These are phyloP conservation scores for Panus rudis DNA, from an alignment of 768 basidiomycete species.

Conservation along the genomic window DNA sequence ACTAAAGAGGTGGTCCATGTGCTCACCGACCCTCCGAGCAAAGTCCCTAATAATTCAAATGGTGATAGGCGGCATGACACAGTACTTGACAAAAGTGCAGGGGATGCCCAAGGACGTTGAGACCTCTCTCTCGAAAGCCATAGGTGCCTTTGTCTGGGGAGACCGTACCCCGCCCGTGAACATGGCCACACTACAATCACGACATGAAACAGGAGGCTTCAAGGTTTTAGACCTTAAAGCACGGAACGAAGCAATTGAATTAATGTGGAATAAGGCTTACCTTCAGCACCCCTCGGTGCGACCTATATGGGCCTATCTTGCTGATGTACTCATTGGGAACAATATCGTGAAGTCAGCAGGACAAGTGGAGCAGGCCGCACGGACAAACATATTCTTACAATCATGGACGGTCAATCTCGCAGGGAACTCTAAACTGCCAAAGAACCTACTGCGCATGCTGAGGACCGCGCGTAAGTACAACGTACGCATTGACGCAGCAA, in stretches of 20 bases:
- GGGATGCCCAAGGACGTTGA: constrained; percentile 21
- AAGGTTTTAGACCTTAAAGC: constrained; percentile 7
- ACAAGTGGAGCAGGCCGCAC: fast-evolving
- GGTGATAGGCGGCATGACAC: constrained; percentile 13
- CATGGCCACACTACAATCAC: not conserved
- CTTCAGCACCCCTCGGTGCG: not conserved
- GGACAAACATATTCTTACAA: constrained; percentile 8
- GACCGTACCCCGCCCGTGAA: not conserved
- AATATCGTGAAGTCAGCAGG: not conserved
- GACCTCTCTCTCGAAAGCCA: constrained; percentile 8
- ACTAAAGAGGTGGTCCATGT: constrained; percentile 9
- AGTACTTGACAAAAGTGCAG: constrained; percentile 26
- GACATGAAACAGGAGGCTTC: constrained; percentile 3
- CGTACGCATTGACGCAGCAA: not conserved
- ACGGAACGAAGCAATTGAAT: constrained; percentile 8
- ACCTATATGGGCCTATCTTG: constrained; percentile 9
- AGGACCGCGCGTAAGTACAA: not conserved
- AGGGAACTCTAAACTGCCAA: not conserved
- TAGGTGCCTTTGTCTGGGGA: constrained; percentile 16
- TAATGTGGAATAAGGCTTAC: constrained; percentile 10
- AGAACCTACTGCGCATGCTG: constrained; percentile 3
- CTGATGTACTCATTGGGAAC: constrained; percentile 1
- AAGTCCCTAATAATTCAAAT: constrained; percentile 16
- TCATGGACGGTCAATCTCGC: constrained; percentile 1
- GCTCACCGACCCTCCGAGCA: constrained; percentile 13